Evolutionary conservation across 116 monocot species (phyloP).

Genomic region (Dioscorea cayenensis): DNA sequence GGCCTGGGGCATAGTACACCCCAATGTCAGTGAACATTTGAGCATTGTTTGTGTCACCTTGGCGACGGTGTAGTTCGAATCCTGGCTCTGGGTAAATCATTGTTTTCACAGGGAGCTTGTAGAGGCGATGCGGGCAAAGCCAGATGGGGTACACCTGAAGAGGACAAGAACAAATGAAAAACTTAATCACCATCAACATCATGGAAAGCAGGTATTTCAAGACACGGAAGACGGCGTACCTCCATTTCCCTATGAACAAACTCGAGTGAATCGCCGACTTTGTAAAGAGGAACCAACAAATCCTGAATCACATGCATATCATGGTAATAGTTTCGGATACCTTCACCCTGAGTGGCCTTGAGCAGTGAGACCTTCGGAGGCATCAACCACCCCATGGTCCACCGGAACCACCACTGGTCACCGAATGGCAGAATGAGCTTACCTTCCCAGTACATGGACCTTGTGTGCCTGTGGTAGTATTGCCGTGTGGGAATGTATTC

Average conservation of each 20-base stretch:
- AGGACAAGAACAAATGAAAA: neutral
- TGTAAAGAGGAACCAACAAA: constrained; percentile 55
- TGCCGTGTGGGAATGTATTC: neutral
- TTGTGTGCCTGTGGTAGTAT: constrained; percentile 22
- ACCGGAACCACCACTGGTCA: constrained; percentile 66
- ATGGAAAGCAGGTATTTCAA: neutral
- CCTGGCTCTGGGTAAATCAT: constrained; percentile 53
- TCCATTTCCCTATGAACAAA: constrained; percentile 60
- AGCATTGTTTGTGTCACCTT: constrained; percentile 49
- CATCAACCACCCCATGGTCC: constrained; percentile 61
- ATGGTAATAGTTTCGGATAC: constrained; percentile 60
- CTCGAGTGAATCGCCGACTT: constrained; percentile 51
- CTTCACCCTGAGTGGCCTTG: constrained; percentile 60
- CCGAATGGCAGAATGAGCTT: constrained; percentile 64
- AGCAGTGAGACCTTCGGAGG: constrained; percentile 70
- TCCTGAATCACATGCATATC: constrained; percentile 64
- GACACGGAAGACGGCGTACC: constrained; percentile 13
- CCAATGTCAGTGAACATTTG: constrained; percentile 71
- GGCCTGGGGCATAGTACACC: constrained; percentile 45
- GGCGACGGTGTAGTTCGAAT: constrained; percentile 41
- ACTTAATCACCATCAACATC: neutral
- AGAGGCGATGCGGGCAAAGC: constrained; percentile 61
- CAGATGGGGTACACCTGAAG: constrained; percentile 62
- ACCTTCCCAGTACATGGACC: constrained; percentile 58
- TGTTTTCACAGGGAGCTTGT: constrained; percentile 51